Evolutionary conservation across 208 protist species (phyloP), one percentile per base, ranked within the genome.

Genomic region (Herpetomonas samuelpessoai): DNA sequence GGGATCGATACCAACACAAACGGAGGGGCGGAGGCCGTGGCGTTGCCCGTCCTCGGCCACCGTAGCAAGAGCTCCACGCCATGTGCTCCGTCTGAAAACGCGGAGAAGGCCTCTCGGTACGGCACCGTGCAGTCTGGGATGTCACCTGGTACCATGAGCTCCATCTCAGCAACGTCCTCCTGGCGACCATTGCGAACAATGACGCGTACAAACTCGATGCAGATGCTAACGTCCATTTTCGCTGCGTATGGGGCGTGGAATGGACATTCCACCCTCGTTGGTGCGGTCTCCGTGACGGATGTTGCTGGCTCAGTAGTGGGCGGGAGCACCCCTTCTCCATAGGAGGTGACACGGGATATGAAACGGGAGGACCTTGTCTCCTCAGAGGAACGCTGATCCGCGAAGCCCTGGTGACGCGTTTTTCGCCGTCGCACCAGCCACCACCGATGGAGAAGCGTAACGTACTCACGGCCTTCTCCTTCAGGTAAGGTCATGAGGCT

Each of bases 121-220:
- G 62, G 46, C 24, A 24, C 24, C 19, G 68, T 60, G 4, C 48
- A 62, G 4, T 18, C 46, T 14, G 57, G 50, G 16, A 46, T 31
- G 41, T 39, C 65, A 21, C 50, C 66, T 30, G 41, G 38, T 26
- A 60, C 55, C 53, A 59, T 51, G 7, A 83, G 53, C 39, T 75
- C 66, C 31, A 75, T 41, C 2, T 67, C 67, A 1, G 49, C 49
- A 28, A 71, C 35, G 30, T 69, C 65, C 24, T 71, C 68, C 14
- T 59, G 46, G 7, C 58, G 21, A 16, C 49, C 4, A 39, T 65
- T 74, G 26, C 58, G 47, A 16, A 78, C n/a, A n/a, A 51, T 49
- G 26, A 53, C 52, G 57, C 51, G 63, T 3, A 48, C 21, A 53
- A 68, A 68, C 56, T 60, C 29, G 21, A 58, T 1, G 50, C 58